Conservation (phyloP, 345 rosid genomes). For the Aquilaria yunnanensis region DNA sequence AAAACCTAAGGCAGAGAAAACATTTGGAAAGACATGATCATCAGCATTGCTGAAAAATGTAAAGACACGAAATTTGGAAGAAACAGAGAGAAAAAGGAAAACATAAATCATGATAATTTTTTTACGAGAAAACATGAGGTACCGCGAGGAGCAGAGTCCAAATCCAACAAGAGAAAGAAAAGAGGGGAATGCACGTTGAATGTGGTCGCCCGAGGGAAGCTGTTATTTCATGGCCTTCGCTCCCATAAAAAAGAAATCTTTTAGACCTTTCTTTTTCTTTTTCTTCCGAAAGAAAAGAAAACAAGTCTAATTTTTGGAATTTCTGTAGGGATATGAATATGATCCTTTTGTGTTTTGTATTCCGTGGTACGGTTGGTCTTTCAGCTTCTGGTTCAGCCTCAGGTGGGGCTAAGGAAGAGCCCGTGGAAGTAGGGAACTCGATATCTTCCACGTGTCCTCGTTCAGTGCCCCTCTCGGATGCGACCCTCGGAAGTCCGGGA, state of each 20-base stretch:
- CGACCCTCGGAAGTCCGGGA: no score
- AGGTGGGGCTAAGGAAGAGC: not conserved
- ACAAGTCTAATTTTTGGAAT: not conserved
- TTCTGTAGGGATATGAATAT: no score
- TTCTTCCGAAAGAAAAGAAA: not conserved
- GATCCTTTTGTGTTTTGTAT: no score
- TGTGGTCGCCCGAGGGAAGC: constrained; percentile 2
- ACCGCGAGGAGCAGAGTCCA: not conserved
- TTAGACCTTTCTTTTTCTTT: not conserved
- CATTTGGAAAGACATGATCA: not conserved
- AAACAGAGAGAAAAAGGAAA: not conserved
- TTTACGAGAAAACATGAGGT: not conserved
- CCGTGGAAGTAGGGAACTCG: constrained; percentile 16
- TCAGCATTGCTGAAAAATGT: not conserved
- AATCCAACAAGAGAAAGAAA: constrained; percentile 12
- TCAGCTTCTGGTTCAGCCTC: no score
- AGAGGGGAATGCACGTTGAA: constrained; percentile 18
- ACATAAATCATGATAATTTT: not conserved
- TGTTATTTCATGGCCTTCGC: not conserved
- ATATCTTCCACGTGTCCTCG: not conserved
- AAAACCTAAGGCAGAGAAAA: no score
- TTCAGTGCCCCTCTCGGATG: no score
- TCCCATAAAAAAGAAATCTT: not conserved
- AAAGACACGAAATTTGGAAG: not conserved
- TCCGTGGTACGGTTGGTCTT: no score